These are phyloP conservation scores for Oldenlandia corymbosa DNA, from an alignment of 257 asterid species.

Conservation along the genomic window DNA sequence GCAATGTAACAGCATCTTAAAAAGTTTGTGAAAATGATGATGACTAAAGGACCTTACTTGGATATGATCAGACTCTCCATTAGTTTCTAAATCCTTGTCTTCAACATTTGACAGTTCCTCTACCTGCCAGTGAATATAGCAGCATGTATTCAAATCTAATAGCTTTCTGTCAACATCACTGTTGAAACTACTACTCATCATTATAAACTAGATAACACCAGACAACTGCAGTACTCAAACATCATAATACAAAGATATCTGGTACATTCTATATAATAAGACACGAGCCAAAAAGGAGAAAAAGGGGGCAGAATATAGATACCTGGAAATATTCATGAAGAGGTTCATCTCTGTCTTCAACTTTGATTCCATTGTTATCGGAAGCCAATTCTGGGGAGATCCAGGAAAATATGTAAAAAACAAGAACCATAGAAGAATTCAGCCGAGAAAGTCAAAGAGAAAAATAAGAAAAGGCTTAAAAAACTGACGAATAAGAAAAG, in stretches of 20 bases:
- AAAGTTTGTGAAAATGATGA: constrained; percentile 1
- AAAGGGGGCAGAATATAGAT: constrained; percentile 13
- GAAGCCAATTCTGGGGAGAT: constrained; percentile 35
- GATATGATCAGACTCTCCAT: constrained; percentile 39
- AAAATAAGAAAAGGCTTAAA: not conserved
- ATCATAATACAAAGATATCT: not conserved
- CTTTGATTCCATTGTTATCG: constrained; percentile 25
- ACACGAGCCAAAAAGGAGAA: not conserved
- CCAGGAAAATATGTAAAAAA: not conserved
- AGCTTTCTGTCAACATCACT: not conserved
- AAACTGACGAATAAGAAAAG: not conserved
- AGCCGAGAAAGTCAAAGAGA: not conserved
- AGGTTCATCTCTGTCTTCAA: constrained; percentile 42
- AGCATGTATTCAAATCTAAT: not conserved
- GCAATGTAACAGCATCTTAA: constrained; percentile 4
- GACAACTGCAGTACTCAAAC: not conserved
- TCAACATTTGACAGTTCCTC: constrained; percentile 48
- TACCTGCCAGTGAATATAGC: constrained; percentile 44
- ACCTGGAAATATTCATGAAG: constrained; percentile 54
- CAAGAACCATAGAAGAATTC: not conserved
- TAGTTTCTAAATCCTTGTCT: constrained; percentile 29
- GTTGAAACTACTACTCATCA: not conserved
- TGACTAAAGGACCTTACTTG: constrained; percentile 38
- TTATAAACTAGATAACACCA: too few relatives aligned
- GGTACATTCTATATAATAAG: not conserved